Evolutionary conservation across 352 stramenopile species (phyloP), one percentile per base, ranked within the genome.

Genomic region (Phytophthora chlamydospora): DNA sequence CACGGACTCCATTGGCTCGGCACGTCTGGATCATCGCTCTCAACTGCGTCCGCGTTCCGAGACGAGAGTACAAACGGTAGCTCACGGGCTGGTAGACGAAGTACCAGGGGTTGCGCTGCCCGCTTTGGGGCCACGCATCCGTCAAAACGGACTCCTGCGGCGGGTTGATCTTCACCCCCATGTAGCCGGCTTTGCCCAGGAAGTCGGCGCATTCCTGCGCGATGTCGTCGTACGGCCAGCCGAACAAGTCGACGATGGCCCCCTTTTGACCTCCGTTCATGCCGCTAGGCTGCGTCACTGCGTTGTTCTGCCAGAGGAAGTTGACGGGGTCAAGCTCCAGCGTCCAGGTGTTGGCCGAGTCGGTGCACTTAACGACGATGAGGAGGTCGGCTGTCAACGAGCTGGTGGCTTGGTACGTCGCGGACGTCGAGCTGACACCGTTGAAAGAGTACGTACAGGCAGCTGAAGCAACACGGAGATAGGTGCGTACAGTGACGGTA

Each of bases 131-230:
- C 71, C 62, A 80, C 5, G 45, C 53, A 46, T 88, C 73, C 12
- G 78, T 75, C 46, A 88, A 32, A 11, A 90, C 48, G 1, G 73
- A 66, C 46, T 91, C 82, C 42, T 91, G 80, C 8, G 78, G 78
- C 3, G 82, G 82, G 21, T 78, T 85, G 52, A 91, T 81, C 68
- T 90, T 91, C 27, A 89, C 76, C 4, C 82, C 80, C 45, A 91
- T 72, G 66, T 90, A 90, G 1, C 81, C 78, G 3, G 80, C 77
- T 24, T 88, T 88, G 31, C 76, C 77, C 19, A 91, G 42, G 49
- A 88, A 88, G 33, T 80, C 68, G 4, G 58, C 40, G 50, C 80
- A 91, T 45, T 91, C 82, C n/a, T 72, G 48, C 19, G 80, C 80
- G 31, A 90, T 87, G 41, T 88, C 82, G 12, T 64, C 56, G 52